Evolutionary conservation across 177 flowering plant genomes (phyloP), one percentile per base, ranked within the genome.

Genomic region (Vitis hybrid): DNA sequence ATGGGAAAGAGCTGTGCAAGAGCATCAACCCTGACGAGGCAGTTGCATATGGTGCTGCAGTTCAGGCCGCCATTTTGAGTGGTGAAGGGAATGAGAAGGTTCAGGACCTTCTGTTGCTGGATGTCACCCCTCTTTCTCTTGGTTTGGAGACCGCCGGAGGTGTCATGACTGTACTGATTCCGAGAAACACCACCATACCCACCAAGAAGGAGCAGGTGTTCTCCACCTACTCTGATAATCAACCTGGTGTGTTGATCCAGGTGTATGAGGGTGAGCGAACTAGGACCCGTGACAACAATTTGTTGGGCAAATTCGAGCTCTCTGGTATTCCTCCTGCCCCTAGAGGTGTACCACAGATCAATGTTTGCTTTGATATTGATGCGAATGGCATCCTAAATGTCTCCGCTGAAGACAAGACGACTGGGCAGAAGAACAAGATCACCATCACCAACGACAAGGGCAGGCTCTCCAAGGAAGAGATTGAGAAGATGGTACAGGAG

Each of bases 401-500:
- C 64, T 83, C 86, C 4, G 84, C 86, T 6, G 84, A 83, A 77
- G 86, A 83, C 71, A 77, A 83, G 70, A 81, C 83, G 6, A 83
- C 84, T 1, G 86, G 84, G 1, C 84, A 83, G 77, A 83, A 83
- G 80, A 83, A 81, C 77, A 81, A 79, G 70, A 81, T 84, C 66
- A 81, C 85, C 4, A 84, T 84, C 64, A 84, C 87, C 46, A 81
- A 83, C 18, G 86, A 81, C 69, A 84, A 81, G 72, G 87, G 87
- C 0, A 67, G 86, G 52, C 63, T 82, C 56, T 79, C 85, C 2
- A 82, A 82, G 78, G 82, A 82, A 55, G 80, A 80, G 60, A 80
- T 80, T 48, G 84, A 83, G 78, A 81, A 79, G 67, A 76, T 83
- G 82, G 84, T 83, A 3, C 79, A 81, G 54, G 84, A 83, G 54